Conservation (phyloP, 2,329 filamentous ascomycete species). For the Monosporascus sp. region DNA sequence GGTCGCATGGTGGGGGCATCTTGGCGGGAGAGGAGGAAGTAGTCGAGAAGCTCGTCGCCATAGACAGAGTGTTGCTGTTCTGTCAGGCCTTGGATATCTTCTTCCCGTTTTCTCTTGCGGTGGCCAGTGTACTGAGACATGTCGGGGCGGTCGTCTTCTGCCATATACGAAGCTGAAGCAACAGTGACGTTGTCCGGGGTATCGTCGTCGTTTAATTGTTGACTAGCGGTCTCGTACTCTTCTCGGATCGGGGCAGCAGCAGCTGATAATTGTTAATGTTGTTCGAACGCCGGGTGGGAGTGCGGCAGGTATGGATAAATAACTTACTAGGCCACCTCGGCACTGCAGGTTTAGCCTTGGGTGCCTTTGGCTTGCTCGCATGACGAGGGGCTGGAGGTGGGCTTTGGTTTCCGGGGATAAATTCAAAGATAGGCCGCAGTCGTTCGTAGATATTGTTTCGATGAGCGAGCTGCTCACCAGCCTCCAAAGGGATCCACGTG, state of each 20-base stretch:
- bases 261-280: slow-evolving; percentile 22
- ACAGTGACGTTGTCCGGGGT: slow-evolving; percentile 80
- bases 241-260: slow-evolving; percentile 44
- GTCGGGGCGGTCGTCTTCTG: slow-evolving; percentile 74
- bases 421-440: slow-evolving; percentile 84
- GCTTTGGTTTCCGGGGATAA: slow-evolving; percentile 73
- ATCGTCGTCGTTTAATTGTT: slow-evolving; percentile 66
- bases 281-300: neutral
- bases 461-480: slow-evolving; percentile 75
- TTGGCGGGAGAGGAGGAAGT: slow-evolving; percentile 83
- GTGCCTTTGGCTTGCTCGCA: slow-evolving; percentile 76
- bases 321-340: slow-evolving; percentile 52
- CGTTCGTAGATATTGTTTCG: slow-evolving; percentile 84
- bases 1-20: slow-evolving; percentile 68
- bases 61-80: slow-evolving; percentile 88
- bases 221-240: slow-evolving; percentile 58
- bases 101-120: slow-evolving; percentile 73
- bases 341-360: slow-evolving; percentile 55
- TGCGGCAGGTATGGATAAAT: slow-evolving; percentile 2
- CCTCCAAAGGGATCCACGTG: slow-evolving; percentile 89
- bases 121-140: slow-evolving; percentile 59
- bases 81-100: slow-evolving; percentile 53
- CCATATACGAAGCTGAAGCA: slow-evolving; percentile 77
- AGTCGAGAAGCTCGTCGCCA: slow-evolving; percentile 89
- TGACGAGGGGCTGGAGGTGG: slow-evolving; percentile 93